These are phyloP conservation scores for Podosphaera xanthii DNA, from an alignment of 2,329 filamentous ascomycete species.

Conservation along the genomic window DNA sequence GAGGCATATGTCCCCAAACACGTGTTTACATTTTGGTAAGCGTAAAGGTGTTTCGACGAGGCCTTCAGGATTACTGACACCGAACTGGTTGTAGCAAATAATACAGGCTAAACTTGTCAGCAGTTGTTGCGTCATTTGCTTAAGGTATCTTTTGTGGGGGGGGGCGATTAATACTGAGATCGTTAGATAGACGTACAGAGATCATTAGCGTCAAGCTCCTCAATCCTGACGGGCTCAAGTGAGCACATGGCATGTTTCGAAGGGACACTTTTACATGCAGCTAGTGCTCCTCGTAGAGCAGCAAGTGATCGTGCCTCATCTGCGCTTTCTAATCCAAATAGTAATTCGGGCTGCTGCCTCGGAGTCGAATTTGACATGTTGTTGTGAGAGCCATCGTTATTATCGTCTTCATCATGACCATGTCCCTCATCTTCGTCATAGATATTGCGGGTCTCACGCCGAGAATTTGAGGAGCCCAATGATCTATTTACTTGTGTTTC, in stretches of 20 bases:
- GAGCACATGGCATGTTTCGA: conserved; percentile 13
- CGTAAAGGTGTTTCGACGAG: conserved; percentile 31
- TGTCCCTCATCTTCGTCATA: conserved; percentile 4
- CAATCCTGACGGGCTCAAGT: conserved; percentile 12
- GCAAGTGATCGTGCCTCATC: conserved; percentile 9
- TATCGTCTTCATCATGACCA: conserved; percentile 4
- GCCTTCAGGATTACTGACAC: conserved; percentile 32
- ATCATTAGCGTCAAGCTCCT: conserved; percentile 11
- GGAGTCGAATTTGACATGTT: conserved; percentile 4
- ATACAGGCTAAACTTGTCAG: conserved; percentile 25
- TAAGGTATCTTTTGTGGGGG: not conserved
- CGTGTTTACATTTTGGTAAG: conserved; percentile 37
- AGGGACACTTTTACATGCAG: conserved; percentile 10
- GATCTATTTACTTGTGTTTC: not conserved
- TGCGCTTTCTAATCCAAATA: conserved; percentile 1
- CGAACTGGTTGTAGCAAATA: conserved; percentile 43
- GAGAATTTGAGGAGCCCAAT: not conserved
- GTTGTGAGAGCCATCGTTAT: conserved; percentile 5
- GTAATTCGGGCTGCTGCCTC: conserved; percentile 2
- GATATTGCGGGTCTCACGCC: not conserved
- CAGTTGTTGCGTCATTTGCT: not conserved
- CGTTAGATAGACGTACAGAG: conserved; percentile 10
- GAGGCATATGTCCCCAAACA: conserved; percentile 41
- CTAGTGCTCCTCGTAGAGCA: conserved; percentile 8
- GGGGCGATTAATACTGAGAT: not conserved